A percentile compares a stretch with the other conserved stretches of the same genome.
phyloP scores from a whole-genome alignment of 495 filamentous ascomycete species.

The Hyaloscypha variabilis region DNA sequence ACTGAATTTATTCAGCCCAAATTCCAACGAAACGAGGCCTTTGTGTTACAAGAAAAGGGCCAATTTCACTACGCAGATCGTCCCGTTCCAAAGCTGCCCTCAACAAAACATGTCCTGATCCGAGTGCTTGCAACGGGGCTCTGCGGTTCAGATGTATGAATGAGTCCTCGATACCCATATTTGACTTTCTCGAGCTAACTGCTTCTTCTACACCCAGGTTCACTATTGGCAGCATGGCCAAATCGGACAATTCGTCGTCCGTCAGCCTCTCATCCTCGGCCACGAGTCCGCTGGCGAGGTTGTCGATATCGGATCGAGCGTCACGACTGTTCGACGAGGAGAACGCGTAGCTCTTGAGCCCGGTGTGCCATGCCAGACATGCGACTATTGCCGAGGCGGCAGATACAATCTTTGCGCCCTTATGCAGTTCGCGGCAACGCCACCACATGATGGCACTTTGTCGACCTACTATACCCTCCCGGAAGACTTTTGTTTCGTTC shows the following conservation, averaged over 20 bases:
- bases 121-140: slow-evolving; percentile 84
- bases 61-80: slow-evolving; percentile 65
- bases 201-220: slow-evolving; percentile 40
- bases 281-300: slow-evolving; percentile 86
- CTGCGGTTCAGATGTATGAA: slow-evolving; percentile 69
- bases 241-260: slow-evolving; percentile 80
- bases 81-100: slow-evolving; percentile 66
- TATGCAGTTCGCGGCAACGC: slow-evolving; percentile 84
- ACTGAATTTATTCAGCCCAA: slow-evolving; percentile 6
- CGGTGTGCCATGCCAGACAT: slow-evolving; percentile 77
- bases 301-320: slow-evolving; percentile 60
- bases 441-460: slow-evolving; percentile 75
- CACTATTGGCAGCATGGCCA: slow-evolving; percentile 88
- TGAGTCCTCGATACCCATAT: background rate
- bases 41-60: slow-evolving; percentile 33
- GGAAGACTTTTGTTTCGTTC: slow-evolving; percentile 80
- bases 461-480: slow-evolving; percentile 76
- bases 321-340: slow-evolving; percentile 61
- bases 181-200: background rate
- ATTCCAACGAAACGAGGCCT: slow-evolving; percentile 25
- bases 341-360: slow-evolving; percentile 84
- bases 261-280: slow-evolving; percentile 86
- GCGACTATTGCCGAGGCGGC: slow-evolving; percentile 70
- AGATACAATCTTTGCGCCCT: slow-evolving; percentile 82
- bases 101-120: slow-evolving; percentile 74